Conservation (phyloP, 2,329 filamentous ascomycete genomes). For the Colletotrichum trifolii region DNA sequence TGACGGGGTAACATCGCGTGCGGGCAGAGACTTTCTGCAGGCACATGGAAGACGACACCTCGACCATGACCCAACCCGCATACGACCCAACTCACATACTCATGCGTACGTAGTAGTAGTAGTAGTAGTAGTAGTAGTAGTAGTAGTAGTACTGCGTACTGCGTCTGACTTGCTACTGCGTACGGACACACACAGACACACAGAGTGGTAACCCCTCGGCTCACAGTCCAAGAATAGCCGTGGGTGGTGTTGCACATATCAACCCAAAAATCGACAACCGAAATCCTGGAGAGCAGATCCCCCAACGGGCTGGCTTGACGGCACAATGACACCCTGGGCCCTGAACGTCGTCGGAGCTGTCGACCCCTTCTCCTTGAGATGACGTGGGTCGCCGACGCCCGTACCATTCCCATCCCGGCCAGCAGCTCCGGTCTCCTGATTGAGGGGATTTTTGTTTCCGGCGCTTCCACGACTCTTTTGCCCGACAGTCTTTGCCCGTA, state of each 20-base stretch:
- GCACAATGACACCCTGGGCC: conserved; percentile 34
- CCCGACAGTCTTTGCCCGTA: conserved; percentile 23
- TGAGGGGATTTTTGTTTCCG: conserved; percentile 38
- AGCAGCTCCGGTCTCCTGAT: conserved; percentile 32
- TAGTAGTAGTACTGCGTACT: too few species aligned
- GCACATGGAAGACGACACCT: neutral
- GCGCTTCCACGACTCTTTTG: conserved; percentile 21
- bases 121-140: too few species aligned
- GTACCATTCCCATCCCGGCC: conserved; percentile 25
- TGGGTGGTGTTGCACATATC: conserved; percentile 18
- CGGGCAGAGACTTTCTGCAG: conserved; percentile 20
- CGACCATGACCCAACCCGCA: neutral
- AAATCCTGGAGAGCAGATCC: conserved; percentile 38
- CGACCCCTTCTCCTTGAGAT: conserved; percentile 11
- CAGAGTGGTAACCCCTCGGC: conserved; percentile 1
- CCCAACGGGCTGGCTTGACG: conserved; percentile 24
- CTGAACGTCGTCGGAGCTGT: conserved; percentile 30
- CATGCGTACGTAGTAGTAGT: neutral
- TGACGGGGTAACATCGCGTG: conserved; percentile 30
- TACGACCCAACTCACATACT: neutral
- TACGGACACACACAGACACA: neutral
- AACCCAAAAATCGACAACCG: conserved; percentile 32
- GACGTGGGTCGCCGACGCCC: conserved; percentile 22
- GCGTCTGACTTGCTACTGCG: too few species aligned
- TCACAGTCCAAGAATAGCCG: conserved; percentile 35